phyloP scores from a whole-genome alignment of 2,329 filamentous ascomycete genomes.

The Zymoseptoria passerinii region DNA sequence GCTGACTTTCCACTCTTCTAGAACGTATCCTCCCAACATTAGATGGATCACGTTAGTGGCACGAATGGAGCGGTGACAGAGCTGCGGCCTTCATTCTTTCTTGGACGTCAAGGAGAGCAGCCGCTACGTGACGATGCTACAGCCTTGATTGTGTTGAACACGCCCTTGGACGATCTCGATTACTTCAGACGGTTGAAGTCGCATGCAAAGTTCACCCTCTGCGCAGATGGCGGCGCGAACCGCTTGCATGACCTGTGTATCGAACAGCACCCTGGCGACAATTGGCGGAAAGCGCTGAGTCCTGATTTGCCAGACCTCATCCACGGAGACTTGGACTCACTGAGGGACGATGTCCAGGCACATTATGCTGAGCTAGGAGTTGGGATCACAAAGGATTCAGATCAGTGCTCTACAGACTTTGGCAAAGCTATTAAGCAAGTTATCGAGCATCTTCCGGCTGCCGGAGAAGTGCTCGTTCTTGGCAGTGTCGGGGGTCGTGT shows the following conservation, averaged over 20 bases:
- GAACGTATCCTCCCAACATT: not conserved
- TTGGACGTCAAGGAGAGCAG: constrained; percentile 5
- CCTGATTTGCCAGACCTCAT: constrained; percentile 49
- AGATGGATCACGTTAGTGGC: not conserved
- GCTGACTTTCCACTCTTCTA: not conserved
- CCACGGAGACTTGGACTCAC: constrained; percentile 85
- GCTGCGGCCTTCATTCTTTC: constrained; percentile 19
- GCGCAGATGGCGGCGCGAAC: constrained; percentile 89
- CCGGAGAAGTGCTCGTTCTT: constrained; percentile 57
- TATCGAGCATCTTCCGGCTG: constrained; percentile 33
- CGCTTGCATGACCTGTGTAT: constrained; percentile 50
- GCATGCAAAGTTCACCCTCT: constrained; percentile 58
- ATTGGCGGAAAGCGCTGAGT: constrained; percentile 18
- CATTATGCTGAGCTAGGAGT: constrained; percentile 58
- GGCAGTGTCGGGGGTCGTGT: constrained; percentile 84
- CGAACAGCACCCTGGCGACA: constrained; percentile 11
- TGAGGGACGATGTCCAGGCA: constrained; percentile 52
- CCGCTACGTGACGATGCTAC: constrained; percentile 1
- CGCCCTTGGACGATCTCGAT: constrained; percentile 48
- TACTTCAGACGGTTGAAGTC: constrained; percentile 41
- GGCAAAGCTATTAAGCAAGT: constrained; percentile 63
- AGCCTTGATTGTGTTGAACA: constrained; percentile 53
- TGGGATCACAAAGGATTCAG: constrained; percentile 59
- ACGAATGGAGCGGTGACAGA: not conserved
- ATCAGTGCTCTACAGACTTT: constrained; percentile 88